These are phyloP conservation scores for Russula olivacea DNA, from an alignment of 768 basidiomycete species.

Conservation along the genomic window DNA sequence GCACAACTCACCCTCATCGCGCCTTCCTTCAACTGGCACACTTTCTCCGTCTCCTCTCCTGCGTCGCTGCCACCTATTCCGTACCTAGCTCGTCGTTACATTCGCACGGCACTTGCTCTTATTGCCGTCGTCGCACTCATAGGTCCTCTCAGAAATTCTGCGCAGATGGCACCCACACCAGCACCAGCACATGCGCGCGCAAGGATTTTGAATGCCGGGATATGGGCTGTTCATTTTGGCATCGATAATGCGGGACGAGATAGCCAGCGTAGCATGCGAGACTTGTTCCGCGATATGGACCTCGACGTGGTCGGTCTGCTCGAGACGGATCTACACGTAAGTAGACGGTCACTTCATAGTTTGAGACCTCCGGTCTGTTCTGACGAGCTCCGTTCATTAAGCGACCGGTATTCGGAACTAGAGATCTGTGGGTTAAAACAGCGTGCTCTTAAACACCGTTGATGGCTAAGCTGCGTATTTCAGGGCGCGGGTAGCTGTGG, in stretches of 20 bases:
- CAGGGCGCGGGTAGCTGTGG: constrained; percentile 69
- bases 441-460: neutral
- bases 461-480: constrained; percentile 12
- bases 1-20: constrained; percentile 49
- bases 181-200: constrained; percentile 54
- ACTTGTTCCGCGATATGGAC: constrained; percentile 68
- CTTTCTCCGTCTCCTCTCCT: neutral
- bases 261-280: constrained; percentile 61
- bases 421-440: constrained; percentile 57
- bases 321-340: constrained; percentile 80
- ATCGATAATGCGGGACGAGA: constrained; percentile 68
- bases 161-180: constrained; percentile 13
- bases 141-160: constrained; percentile 16
- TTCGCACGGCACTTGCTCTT: constrained; percentile 24
- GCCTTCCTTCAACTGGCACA: constrained; percentile 42
- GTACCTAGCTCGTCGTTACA: constrained; percentile 7
- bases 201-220: constrained; percentile 71
- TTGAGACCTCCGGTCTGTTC: neutral
- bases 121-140: constrained; percentile 22
- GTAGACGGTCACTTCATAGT: constrained; percentile 24
- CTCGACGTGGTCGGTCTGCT: constrained; percentile 80
- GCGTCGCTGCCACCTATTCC: constrained; percentile 7
- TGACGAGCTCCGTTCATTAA: constrained; percentile 28
- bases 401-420: constrained; percentile 73
- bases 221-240: constrained; percentile 93